Evolutionary conservation across 371 early-diverging fungal genomes (phyloP).

Genomic region (Mortierella sp.): DNA sequence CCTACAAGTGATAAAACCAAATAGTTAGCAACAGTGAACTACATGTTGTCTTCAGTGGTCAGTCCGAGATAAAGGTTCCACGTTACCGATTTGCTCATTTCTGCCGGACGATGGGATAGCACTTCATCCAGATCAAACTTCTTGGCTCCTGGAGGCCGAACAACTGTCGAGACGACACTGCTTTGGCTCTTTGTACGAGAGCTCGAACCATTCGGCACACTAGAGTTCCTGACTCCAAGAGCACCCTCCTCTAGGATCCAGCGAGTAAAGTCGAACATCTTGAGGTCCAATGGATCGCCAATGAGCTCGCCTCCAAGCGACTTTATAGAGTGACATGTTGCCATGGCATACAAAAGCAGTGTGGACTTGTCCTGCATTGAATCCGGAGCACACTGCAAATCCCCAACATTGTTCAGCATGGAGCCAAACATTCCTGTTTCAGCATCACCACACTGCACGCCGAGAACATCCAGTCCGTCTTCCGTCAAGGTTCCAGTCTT

Average conservation of each 20-base stretch:
- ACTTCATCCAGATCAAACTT: conserved; percentile 56
- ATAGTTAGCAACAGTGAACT: neutral
- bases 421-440: conserved; percentile 56
- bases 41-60: neutral
- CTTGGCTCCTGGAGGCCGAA: conserved; percentile 83
- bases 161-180: conserved; percentile 83
- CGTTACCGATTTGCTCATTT: conserved; percentile 26
- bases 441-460: conserved; percentile 70
- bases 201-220: conserved; percentile 16
- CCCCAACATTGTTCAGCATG: conserved; percentile 44
- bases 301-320: conserved; percentile 88
- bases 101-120: conserved; percentile 13
- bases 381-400: conserved; percentile 21
- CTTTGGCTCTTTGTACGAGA: conserved; percentile 22
- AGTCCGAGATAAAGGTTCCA: no score
- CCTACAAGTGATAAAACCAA: neutral
- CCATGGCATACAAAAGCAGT: conserved; percentile 80
- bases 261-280: conserved; percentile 97
- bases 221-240: conserved; percentile 28
- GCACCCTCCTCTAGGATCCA: conserved; percentile 93
- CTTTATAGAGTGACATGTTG: conserved; percentile 97
- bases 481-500: conserved; percentile 99
- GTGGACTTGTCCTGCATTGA: conserved; percentile 45
- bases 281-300: conserved; percentile 99
- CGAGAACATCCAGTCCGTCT: conserved; percentile 97